Conservation (phyloP, 345 rosid species). For the Populus tremula region DNA sequence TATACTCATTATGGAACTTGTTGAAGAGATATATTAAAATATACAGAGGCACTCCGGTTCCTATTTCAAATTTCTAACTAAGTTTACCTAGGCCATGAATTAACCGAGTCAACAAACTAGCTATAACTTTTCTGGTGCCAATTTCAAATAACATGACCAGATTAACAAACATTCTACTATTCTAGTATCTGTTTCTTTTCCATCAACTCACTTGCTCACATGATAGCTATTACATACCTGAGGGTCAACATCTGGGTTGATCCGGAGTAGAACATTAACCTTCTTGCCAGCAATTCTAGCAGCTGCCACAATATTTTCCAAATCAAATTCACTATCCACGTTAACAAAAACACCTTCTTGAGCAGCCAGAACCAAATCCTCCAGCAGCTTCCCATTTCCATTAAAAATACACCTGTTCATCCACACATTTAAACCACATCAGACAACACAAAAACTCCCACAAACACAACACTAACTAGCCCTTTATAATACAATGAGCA, state of each 20-base stretch:
- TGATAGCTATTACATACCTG: constrained; percentile 49
- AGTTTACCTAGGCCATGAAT: not conserved
- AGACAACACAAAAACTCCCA: not conserved
- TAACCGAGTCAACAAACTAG: not conserved
- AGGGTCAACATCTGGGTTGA: constrained; percentile 98
- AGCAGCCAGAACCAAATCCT: constrained; percentile 90
- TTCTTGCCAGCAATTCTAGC: constrained; percentile 77
- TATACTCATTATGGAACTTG: too few relatives aligned
- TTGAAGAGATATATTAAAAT: too few relatives aligned
- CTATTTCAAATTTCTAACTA: not conserved
- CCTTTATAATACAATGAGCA: not conserved
- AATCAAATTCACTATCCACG: constrained; percentile 92
- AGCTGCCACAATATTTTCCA: constrained; percentile 83
- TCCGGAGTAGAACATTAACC: constrained; percentile 90
- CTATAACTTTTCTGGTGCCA: not conserved
- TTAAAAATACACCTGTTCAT: constrained; percentile 81
- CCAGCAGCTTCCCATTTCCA: constrained; percentile 90
- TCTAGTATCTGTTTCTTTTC: not conserved
- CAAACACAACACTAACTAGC: not conserved
- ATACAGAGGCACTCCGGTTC: not conserved
- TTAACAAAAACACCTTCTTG: constrained; percentile 92
- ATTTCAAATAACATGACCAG: not conserved
- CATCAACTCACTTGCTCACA: not conserved
- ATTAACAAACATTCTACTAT: not conserved
- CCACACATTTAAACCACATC: not conserved